A percentile compares a stretch with the other conserved stretches of the same genome.
These are phyloP conservation scores for Ustilago nuda DNA, from an alignment of 1,284 basidiomycete species.

Conservation along the genomic window DNA sequence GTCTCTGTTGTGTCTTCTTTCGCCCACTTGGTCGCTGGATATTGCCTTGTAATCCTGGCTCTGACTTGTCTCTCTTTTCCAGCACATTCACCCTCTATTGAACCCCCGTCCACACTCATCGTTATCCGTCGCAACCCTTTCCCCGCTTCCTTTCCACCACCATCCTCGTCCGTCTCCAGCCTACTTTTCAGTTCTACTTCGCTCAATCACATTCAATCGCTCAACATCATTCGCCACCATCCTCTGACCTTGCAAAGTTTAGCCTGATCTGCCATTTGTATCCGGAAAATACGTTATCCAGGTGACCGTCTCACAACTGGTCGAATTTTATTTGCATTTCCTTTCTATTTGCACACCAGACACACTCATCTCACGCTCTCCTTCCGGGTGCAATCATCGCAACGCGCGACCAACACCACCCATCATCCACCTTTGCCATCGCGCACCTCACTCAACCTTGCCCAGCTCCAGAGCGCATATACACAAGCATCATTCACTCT, in stretches of 20 bases:
- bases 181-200: neutral
- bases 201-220: neutral
- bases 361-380: constrained; percentile 4
- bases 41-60: neutral
- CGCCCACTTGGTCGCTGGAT: constrained; percentile 1
- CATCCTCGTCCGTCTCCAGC: neutral
- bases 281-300: neutral
- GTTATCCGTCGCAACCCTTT: constrained; percentile 49
- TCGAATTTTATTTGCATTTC: constrained; percentile 4
- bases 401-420: neutral
- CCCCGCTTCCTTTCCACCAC: constrained; percentile 17
- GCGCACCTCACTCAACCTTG: neutral
- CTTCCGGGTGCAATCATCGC: constrained; percentile 3
- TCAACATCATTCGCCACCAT: neutral
- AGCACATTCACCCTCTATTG: constrained; percentile 3
- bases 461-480: too few species aligned
- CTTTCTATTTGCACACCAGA: constrained; percentile 1
- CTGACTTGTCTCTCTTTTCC: neutral
- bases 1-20: neutral
- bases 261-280: neutral
- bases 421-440: constrained; percentile 2
- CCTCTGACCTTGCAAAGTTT: neutral
- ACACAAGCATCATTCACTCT: too few species aligned
- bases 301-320: neutral
- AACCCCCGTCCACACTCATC: constrained; percentile 28